A percentile compares a stretch with the other conserved stretches of the same genome.
Conservation (phyloP, 768 basidiomycete genomes). For the Podaxis pistillaris region DNA sequence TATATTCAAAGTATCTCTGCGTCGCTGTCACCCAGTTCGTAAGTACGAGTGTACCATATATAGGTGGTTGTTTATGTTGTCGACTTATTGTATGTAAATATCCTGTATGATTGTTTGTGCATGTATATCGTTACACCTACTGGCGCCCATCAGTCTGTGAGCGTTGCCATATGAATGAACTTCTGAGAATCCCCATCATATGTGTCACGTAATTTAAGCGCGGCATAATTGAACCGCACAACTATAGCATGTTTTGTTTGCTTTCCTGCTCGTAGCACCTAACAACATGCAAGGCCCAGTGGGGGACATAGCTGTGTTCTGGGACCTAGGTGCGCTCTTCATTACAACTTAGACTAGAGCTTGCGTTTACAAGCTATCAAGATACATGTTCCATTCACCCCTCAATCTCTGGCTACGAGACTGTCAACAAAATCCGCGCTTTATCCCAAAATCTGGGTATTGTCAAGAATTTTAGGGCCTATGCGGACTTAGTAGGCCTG, state of each 20-base stretch:
- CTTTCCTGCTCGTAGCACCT: neutral
- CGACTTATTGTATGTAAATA: neutral
- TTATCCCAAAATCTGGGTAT: constrained; percentile 6
- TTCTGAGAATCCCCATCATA: neutral
- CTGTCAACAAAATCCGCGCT: constrained; percentile 5
- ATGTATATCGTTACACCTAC: neutral
- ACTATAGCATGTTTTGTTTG: neutral
- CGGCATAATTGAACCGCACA: neutral
- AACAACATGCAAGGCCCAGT: neutral
- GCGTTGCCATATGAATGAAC: neutral
- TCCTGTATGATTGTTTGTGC: neutral
- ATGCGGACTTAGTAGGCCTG: constrained; percentile 8
- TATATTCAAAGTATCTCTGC: neutral
- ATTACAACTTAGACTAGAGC: neutral
- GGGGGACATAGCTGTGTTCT: constrained; percentile 8
- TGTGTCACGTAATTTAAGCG: neutral
- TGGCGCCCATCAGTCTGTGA: no score
- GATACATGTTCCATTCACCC: constrained; percentile 2
- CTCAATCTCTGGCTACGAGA: constrained; percentile 5
- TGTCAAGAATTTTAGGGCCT: constrained; percentile 14
- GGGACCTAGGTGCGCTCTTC: constrained; percentile 7
- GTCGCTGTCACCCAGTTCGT: neutral
- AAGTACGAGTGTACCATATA: neutral
- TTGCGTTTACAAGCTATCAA: neutral
- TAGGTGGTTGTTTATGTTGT: neutral